Percentiles rank a stretch among this genome's conserved stretches.
These are phyloP conservation scores for Tolypocladium endophyticum DNA, from an alignment of 2,329 filamentous ascomycete species.

Conservation along the genomic window DNA sequence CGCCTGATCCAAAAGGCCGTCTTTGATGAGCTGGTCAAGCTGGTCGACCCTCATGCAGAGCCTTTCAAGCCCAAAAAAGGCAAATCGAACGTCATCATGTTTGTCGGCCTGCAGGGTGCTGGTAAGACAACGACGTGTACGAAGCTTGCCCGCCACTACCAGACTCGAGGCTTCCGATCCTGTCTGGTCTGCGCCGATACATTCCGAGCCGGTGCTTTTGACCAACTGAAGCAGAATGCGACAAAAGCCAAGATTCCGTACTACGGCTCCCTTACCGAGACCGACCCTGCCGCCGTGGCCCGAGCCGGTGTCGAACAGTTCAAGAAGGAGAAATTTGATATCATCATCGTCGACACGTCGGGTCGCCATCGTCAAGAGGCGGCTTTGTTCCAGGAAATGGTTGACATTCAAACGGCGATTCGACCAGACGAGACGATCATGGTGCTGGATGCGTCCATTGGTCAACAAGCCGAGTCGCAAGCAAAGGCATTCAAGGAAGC, in stretches of 20 bases:
- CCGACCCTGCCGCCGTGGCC: slow-evolving; percentile 86
- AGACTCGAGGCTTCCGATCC: slow-evolving; percentile 82
- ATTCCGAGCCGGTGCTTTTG: slow-evolving; percentile 95
- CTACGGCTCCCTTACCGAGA: slow-evolving; percentile 93
- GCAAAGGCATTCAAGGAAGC: slow-evolving; percentile 95
- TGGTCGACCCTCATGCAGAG: slow-evolving; percentile 91
- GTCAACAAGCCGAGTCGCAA: slow-evolving; percentile 89
- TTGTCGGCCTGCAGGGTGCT: slow-evolving; percentile 93
- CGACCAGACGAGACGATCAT: slow-evolving; percentile 95
- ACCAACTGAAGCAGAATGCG: slow-evolving; percentile 97
- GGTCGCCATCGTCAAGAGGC: slow-evolving; percentile 91
- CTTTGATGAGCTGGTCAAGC: slow-evolving; percentile 89
- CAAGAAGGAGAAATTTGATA: slow-evolving; percentile 96
- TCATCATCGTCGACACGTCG: slow-evolving; percentile 97
- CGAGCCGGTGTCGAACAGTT: slow-evolving; percentile 97
- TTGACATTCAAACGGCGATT: slow-evolving; percentile 87
- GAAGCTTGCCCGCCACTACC: slow-evolving; percentile 90
- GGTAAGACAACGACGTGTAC: slow-evolving; percentile 98
- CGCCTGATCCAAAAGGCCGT: slow-evolving; percentile 95
- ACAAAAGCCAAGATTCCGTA: slow-evolving; percentile 99
- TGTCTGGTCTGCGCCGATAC: slow-evolving; percentile 96
- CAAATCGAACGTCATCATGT: slow-evolving; percentile 97
- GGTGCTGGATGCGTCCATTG: slow-evolving; percentile 93
- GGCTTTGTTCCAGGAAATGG: slow-evolving; percentile 94
- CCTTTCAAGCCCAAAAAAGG: slow-evolving; percentile 97